Evolutionary conservation across 345 rosid species (phyloP), one percentile per base, ranked within the genome.

Genomic region (Kandelia obovata): DNA sequence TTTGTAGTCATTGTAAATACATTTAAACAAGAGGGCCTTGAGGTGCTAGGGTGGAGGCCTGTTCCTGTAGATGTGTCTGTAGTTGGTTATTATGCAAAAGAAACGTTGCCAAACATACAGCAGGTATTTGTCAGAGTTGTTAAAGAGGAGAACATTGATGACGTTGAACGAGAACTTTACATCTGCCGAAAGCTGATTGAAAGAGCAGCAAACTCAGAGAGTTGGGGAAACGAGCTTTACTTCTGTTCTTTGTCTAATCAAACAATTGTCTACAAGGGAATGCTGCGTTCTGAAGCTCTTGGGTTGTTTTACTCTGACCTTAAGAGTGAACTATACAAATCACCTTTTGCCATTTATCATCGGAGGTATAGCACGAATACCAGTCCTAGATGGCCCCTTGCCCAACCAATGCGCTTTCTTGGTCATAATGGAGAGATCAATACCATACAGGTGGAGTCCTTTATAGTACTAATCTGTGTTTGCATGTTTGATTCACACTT

Each of bases 401-500:
- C 99, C 75, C 99, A 95, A 77, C 99, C 99, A 19, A 95, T 95
- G 97, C 88, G 99, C 79, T 92, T 95, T 77, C 97, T 95, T 81
- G 99, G 99, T 83, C 99, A 95, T 77, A 95, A 95, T 68, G 99
- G 99, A 62, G 99, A 95, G 86, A 95, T 95, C 79, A 95, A 95
- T 71, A 95, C 99, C 69, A 87, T 95, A 67, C 99, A 95, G 96
- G 99, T 88, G 65, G 30, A 23, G 53, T 70, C 58, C 62, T 67
- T 58, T 66, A 19, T 15, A 46, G 46, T 34, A 26, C 13, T 64
- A 53, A 52, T 31, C 28, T 43, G 19, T 59, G 10, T 7, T 51
- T 58, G n/a, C 56, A 31, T 71, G 35, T 71, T 10, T 3, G 58
- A 57, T 53, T 59, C 47, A 39, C 7, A 56, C 13, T 53, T 57